Percentiles rank a stretch among this genome's conserved stretches.
These are phyloP conservation scores for Solanum pimpinellifolium DNA, from an alignment of 257 asterid genomes.

Conservation along the genomic window DNA sequence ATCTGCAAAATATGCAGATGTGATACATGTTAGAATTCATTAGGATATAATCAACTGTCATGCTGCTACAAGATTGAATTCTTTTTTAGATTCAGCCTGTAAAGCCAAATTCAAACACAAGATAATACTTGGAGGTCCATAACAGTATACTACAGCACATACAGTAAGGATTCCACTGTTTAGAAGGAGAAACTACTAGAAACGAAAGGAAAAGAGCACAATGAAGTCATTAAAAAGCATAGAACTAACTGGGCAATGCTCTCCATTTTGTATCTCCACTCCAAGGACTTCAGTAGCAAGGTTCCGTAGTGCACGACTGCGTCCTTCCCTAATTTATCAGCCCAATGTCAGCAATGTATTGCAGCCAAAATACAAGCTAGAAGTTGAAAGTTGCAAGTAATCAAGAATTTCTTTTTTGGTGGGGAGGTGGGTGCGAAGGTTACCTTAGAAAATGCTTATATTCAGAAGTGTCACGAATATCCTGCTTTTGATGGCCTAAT, in stretches of 20 bases:
- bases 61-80: not conserved
- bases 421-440: not conserved
- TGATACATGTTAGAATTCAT: not conserved
- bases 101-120: not conserved
- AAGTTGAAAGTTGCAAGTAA: not conserved
- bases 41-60: not conserved
- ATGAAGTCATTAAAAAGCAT: not conserved
- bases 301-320: conserved; percentile 67
- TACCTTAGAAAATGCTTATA: conserved; percentile 65
- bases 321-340: conserved; percentile 69
- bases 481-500: conserved; percentile 84
- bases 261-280: conserved; percentile 85
- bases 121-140: not conserved
- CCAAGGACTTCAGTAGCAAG: conserved; percentile 61
- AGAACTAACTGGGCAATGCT: conserved; percentile 81
- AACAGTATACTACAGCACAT: not conserved
- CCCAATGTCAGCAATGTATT: not conserved
- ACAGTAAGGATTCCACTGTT: not conserved
- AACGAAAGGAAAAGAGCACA: not conserved
- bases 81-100: not conserved
- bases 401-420: not conserved
- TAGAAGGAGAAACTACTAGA: not conserved
- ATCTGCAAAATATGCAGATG: conserved; percentile 27
- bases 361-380: not conserved
- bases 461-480: conserved; percentile 83